These are phyloP conservation scores for Heterobasidion annosum DNA, from an alignment of 1,284 basidiomycete species.

Conservation along the genomic window DNA sequence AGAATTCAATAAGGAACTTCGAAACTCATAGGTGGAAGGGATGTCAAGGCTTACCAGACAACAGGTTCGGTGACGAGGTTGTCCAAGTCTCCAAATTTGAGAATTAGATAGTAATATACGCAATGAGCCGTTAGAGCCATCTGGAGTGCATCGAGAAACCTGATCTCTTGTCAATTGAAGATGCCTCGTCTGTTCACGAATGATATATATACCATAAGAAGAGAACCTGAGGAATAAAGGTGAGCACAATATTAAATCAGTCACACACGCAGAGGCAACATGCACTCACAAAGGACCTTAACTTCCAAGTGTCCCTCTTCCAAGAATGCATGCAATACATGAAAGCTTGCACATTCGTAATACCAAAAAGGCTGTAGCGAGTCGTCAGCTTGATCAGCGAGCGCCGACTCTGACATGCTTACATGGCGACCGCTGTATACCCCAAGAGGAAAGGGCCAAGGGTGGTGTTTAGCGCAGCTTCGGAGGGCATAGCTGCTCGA, in stretches of 20 bases:
- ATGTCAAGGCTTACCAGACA: not conserved
- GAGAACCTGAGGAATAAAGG: not conserved
- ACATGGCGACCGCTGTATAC: not conserved
- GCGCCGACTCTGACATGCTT: not conserved
- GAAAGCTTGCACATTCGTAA: not conserved
- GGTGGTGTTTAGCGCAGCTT: not conserved
- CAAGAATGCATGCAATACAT: not conserved
- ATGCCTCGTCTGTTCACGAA: not conserved
- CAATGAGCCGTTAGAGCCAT: not conserved
- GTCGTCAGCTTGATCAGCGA: not conserved
- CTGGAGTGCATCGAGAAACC: not conserved
- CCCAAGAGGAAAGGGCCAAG: not conserved
- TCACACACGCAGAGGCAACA: not conserved
- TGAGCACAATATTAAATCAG: not conserved
- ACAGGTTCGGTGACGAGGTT: not conserved
- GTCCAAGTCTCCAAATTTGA: not conserved
- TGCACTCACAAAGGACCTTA: not conserved
- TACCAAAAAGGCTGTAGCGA: not conserved
- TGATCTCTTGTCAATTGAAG: not conserved
- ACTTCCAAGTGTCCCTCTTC: not conserved
- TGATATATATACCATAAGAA: not conserved
- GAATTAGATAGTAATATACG: not conserved
- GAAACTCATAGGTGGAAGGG: not conserved
- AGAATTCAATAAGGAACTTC: not conserved
- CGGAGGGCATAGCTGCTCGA: not conserved